Evolutionary conservation across 2,329 filamentous ascomycete species (phyloP), one percentile per base, ranked within the genome.

Genomic region (Byssothecium circinans): DNA sequence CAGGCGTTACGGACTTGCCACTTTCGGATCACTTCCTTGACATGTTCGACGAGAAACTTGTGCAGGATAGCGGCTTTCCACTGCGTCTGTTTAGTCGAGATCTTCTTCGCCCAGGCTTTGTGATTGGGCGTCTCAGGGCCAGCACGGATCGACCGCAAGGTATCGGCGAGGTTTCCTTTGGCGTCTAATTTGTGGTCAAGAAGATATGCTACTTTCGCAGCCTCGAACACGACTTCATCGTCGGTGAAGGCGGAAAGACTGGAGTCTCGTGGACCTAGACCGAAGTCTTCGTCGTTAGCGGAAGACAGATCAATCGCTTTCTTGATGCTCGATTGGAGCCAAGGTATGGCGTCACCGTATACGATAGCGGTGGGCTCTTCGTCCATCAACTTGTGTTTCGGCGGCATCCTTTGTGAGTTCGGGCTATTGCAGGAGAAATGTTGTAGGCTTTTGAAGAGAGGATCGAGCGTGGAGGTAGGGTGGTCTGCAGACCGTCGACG

Each of bases 21-120:
- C 19, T 45, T 50, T 7, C 43, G 47, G 7, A 39, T 25, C 1
- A 40, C 4, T 27, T 50, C 43, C 20, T 43, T 35, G 15, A 50
- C 43, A 30, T 50, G 47, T 3, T n/a, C 18, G 2, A 50, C 2
- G 8, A 50, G n/a, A 17, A 35, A 45, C 17, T 39, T 40, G 33
- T 50, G 45, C 11, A 50, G 27, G 7, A 43, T 45, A 2, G 41
- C 38, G 5, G 18, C 19, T 23, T 46, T 42, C 47, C 47, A 50
- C 3, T 23, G 27, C 5, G 38, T 41, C 18, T 45, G 47, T 17
- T 34, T 23, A 2, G 14, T 8, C 3, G 20, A 17, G 4, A 43
- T 15, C 33, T 43, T 32, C 11, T 29, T 35, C 5, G 6, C 17
- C 32, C 30, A 43, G 20, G 12, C 15, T 8, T 17, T 25, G 20